Base-by-base conservation (phyloP, 176 grass and related monocot genomes). In the Aegilops umbellulata region DNA sequence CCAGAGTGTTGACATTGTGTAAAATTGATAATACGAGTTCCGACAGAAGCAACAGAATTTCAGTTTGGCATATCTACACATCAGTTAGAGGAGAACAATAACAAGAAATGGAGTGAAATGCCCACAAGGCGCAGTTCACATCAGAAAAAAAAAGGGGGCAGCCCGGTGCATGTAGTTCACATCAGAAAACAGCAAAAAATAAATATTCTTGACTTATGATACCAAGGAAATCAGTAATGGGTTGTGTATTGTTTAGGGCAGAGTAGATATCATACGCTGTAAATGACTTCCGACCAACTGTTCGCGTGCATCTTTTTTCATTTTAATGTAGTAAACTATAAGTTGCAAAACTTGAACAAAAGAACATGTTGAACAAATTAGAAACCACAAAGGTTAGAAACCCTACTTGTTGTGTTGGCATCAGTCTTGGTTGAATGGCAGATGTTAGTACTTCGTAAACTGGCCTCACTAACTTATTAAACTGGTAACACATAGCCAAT, bases 211-310 rank as follows among this genome's bases (percentile, higher is more conserved):
- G 4, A 71, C 51, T 27, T 60, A 26, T 5, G 27, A 58, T 60
- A 30, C 53, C 51, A 73, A 73, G 67, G 51, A 58, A 27, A 71
- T 60, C 27, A 71, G 60, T 22, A 85, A 53, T 58, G 10, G 3
- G 8, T 14, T 13, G 60, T 55, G 15, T 19, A 78, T 65, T 77
- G 83, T 57, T 77, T 67, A 26, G 15, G 22, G 42, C 14, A 67
- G 42, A 51, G 5, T 81, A 74, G 62, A 73, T 65, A 74, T 49
- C 76, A 69, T 38, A 10, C 68, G 38, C n/a, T 63, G 2, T 26
- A 73, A 61, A 80, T 71, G 30, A 75, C 41, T 81, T 60, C 42
- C 8, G 7, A 86, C 42, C 25, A 63, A 78, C 24, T 73, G 69
- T 74, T 74, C 39, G 17, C 27, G 1, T 53, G 49, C 49, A 19